Evolutionary conservation across 2,329 filamentous ascomycete species (phyloP).

Genomic region (Teratosphaeria zuluensis): DNA sequence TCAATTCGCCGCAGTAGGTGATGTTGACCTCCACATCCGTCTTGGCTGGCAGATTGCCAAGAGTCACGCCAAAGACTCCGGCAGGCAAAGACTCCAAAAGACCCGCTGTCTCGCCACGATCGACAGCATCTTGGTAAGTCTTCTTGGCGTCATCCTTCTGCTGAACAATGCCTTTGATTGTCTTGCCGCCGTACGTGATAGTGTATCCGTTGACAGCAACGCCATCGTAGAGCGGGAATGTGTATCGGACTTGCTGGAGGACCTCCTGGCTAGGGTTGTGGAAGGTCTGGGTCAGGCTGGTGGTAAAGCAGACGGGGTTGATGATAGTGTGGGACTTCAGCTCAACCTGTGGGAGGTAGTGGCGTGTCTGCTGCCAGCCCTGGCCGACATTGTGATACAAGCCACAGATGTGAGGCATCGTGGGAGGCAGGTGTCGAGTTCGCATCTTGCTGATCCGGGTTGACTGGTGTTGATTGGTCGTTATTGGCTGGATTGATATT

Average conservation of each 20-base stretch:
- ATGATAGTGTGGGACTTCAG: conserved; percentile 53
- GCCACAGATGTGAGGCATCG: conserved; percentile 18
- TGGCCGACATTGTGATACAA: conserved; percentile 15
- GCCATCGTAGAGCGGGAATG: conserved; percentile 64
- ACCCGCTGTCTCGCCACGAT: conserved; percentile 51
- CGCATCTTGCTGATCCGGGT: too few species aligned
- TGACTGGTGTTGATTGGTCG: too few species aligned
- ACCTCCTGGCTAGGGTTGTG: conserved; percentile 43
- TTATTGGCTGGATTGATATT: too few species aligned
- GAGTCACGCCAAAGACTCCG: conserved; percentile 58
- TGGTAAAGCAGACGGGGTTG: conserved; percentile 43
- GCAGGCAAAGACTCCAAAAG: conserved; percentile 54
- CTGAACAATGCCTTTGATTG: conserved; percentile 57
- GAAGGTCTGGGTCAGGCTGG: conserved; percentile 51
- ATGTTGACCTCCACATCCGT: conserved; percentile 52
- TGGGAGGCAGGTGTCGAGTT: too few species aligned
- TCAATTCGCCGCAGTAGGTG: conserved; percentile 59
- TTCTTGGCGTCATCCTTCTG: conserved; percentile 52
- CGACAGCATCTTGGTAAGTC: conserved; percentile 50
- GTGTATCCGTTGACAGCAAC: conserved; percentile 59
- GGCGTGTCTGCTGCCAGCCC: conserved; percentile 5
- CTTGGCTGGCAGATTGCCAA: conserved; percentile 56
- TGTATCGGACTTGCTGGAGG: conserved; percentile 52
- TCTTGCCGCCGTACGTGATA: conserved; percentile 51
- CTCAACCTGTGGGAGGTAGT: conserved; percentile 50